Conservation (phyloP, 2,329 filamentous ascomycete species). For the Zasmidium angulare region DNA sequence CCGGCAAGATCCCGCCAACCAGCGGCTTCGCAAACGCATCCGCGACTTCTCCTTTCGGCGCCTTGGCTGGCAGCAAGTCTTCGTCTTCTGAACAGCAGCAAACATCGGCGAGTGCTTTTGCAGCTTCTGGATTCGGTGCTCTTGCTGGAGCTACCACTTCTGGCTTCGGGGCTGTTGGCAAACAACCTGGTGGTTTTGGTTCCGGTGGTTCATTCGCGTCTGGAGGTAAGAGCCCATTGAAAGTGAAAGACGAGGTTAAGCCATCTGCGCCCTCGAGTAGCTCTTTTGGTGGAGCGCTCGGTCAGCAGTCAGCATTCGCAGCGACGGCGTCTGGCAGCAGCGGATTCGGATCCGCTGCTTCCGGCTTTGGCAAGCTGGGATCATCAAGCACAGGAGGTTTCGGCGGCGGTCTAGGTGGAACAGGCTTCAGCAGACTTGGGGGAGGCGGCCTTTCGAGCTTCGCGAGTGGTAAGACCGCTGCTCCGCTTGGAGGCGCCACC, state of each 20-base stretch:
- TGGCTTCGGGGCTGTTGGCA: slow-evolving; percentile 38
- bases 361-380: slow-evolving; percentile 35
- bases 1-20: slow-evolving; percentile 20
- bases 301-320: slow-evolving; percentile 33
- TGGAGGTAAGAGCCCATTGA: slow-evolving; percentile 38
- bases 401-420: slow-evolving; percentile 21
- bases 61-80: slow-evolving; percentile 40
- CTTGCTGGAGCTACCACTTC: slow-evolving; percentile 41
- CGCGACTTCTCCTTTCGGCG: slow-evolving; percentile 49
- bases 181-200: slow-evolving; percentile 32
- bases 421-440: slow-evolving; percentile 41
- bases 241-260: slow-evolving; percentile 26
- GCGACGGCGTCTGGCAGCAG: slow-evolving; percentile 21
- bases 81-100: slow-evolving; percentile 31
- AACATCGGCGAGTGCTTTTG: slow-evolving; percentile 52
- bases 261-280: slow-evolving; percentile 16
- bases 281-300: slow-evolving; percentile 41
- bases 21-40: slow-evolving; percentile 49
- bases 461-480: slow-evolving; percentile 49
- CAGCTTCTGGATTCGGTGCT: slow-evolving; percentile 47
- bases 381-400: slow-evolving; percentile 21
- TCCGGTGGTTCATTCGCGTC: slow-evolving; percentile 31
- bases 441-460: slow-evolving; percentile 63
- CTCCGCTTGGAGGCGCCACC: slow-evolving; percentile 51
- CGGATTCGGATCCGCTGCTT: slow-evolving; percentile 34